phyloP scores from a whole-genome alignment of 768 basidiomycete genomes.

The Trametes coccinea region DNA sequence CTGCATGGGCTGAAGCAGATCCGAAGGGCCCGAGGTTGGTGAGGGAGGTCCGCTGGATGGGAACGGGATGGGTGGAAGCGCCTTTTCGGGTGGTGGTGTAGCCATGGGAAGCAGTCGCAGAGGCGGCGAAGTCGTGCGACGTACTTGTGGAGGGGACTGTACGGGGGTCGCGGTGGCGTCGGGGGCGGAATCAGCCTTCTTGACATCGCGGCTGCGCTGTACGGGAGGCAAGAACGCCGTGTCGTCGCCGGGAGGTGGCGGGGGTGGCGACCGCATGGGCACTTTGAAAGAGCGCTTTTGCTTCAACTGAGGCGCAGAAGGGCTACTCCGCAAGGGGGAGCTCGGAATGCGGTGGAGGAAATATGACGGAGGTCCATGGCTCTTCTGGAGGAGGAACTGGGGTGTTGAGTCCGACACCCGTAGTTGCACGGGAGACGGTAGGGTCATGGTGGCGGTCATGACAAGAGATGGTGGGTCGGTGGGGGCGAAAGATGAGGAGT shows the following conservation, averaged over 20 bases:
- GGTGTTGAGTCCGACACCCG: slow-evolving; percentile 11
- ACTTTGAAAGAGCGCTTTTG: slow-evolving; percentile 3
- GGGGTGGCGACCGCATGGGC: neutral
- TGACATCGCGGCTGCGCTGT: neutral
- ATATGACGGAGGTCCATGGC: slow-evolving; percentile 3
- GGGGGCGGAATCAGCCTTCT: neutral
- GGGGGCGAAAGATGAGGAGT: neutral
- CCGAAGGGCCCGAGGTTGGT: neutral
- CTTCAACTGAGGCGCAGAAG: slow-evolving; percentile 2
- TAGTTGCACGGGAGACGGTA: neutral
- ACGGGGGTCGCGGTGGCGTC: neutral
- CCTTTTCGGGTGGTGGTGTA: slow-evolving; percentile 13
- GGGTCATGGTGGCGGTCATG: slow-evolving; percentile 20
- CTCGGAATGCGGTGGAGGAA: slow-evolving; percentile 12
- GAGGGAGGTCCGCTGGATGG: neutral
- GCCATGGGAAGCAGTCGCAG: neutral
- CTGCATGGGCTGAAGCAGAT: neutral
- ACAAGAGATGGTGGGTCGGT: slow-evolving; percentile 1
- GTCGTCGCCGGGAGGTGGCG: neutral
- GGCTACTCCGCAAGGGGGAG: neutral
- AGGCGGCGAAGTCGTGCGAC: neutral
- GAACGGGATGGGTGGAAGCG: slow-evolving; percentile 17
- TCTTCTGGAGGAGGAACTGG: slow-evolving; percentile 8
- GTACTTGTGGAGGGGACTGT: neutral
- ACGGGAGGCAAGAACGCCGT: neutral